Evolutionary conservation across 108 stramenopile species (phyloP), one percentile per base, ranked within the genome.

Genomic region (Bacterosira constricta): DNA sequence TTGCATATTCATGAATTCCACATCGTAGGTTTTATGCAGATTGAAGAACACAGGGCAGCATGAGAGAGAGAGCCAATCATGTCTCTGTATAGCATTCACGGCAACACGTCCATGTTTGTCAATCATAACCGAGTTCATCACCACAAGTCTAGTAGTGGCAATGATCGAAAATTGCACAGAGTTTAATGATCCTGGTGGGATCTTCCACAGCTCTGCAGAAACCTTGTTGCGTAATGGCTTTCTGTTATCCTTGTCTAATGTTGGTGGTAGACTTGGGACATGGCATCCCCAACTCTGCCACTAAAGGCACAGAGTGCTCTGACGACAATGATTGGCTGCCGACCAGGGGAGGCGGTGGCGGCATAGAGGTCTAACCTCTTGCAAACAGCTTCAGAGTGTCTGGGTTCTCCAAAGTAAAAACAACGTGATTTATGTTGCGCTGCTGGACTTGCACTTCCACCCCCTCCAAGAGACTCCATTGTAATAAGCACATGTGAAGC

Each of bases 31-130:
- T 57, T 44, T 25, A 73, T 23, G 72, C 72, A 20, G 72, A 64
- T 47, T 63, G 63, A 38, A 73, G 72, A 37, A 73, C 46, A 55
- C 72, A 73, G 0, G 72, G 72, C 15, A 64, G 37, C 9, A 73
- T 55, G n/a, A n/a, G 29, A 65, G 41, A 8, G 63, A 73, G 21
- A 73, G 63, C n/a, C 63, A 63, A 20, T 73, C 50, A 18, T 64
- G 63, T 7, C 60, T 54, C 39, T 52, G 64, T 12, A 5, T 35
- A 3, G 26, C 0, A 12, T 57, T 31, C 2, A 25, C 44, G 1
- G 23, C 29, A 25, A 1, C 30, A 25, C 9, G 15, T 49, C 47
- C 47, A 5, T 18, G 15, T 49, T 49, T 13, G 13, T 61, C 25
- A 41, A 36, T 45, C 20, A n/a, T n/a, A n/a, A 26, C 41, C 60